Evolutionary conservation across 2,329 filamentous ascomycete species (phyloP), one percentile per base, ranked within the genome.

Genomic region (Helicocarpus griseus): DNA sequence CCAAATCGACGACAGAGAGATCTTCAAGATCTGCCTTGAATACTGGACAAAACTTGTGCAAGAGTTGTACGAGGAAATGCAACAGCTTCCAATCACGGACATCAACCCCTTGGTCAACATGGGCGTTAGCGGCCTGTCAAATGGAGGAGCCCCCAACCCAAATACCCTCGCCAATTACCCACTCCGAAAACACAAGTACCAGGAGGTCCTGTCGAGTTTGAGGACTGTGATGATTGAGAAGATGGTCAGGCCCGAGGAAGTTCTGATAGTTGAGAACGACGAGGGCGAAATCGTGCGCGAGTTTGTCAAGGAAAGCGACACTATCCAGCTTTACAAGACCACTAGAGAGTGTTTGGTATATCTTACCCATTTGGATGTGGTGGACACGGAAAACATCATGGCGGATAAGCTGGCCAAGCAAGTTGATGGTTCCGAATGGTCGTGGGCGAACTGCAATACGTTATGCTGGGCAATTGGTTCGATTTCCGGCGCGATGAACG

Each of bases 31-130:
- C 64, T 95, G 88, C 67, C 77, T 98, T 56, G 94, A 98, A 69
- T 98, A 98, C 74, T 98, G 93, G 93, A 93, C 94, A 35, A 97
- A 96, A 72, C 79, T 97, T 48, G 94, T 98, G 5, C 91, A 95
- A 64, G 93, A 97, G 70, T 80, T 98, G 21, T 98, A 97, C 67
- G 93, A 98, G 67, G 93, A 98, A 75, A 96, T 97, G 90, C 93
- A 98, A 70, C 82, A 89, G 57, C 82, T 97, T 2, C 94, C 93
- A 6, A 87, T 97, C 60, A 89, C 87, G 49, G 93, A 98, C 61
- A 77, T 93, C 62, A 96, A 95, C 67, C 89, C 93, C 9, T 78
- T 98, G 17, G 80, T 95, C 63, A 86, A 82, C 62, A 86, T 94
- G 75, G 82, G 84, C 13, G 78, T 84, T 26, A 74, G 78, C 57